Evolutionary conservation across 139 green algal genomes (phyloP), one percentile per base, ranked within the genome.

Genomic region (Chlorella sorokiniana): DNA sequence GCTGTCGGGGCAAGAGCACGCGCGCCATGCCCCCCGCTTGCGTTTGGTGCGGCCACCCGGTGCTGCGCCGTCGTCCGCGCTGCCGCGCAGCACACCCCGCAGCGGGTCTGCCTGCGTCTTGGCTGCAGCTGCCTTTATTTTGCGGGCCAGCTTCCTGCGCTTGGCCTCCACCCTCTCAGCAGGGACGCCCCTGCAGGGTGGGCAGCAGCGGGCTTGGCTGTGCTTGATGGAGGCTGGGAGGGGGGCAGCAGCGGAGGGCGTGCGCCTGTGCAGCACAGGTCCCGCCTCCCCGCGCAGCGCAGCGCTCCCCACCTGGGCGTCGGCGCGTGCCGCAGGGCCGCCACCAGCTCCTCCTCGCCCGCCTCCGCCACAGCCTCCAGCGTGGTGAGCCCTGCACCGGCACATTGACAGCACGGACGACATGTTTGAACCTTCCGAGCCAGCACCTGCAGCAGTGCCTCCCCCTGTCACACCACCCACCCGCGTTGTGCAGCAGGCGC

Each of bases 311-410:
- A 31, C 62, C 62, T 42, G n/a, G 27, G 62, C 16, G 7, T n/a
- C 27, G 31, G 23, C 23, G 62, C 31, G 31, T 16, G 44, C 42
- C 18, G 44, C 69, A 7, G 4, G 4, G 48, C 48, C 11, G 48
- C 48, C 14, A 56, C 16, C 14, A 77, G 6, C 0, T 42, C n/a
- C 14, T 77, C n/a, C 23, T 42, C 31, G 14, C 41, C 48, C 4
- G 48, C 69, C 3, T 77, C 69, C 20, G 69, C 69, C 44, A 77
- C 41, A 1, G 69, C 69, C 44, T 77, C 38, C 45, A 77, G 31
- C 25, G 33, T 42, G n/a, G 33, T 63, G 42, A 77, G 44, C n/a
- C 69, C 69, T 77, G 69, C 69, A 44, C 2, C 6, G 44, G 44
- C 16, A 40, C 0, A n/a, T 37, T 7, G 65, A 4, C 1, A 33